phyloP scores from a whole-genome alignment of 2,329 filamentous ascomycete genomes.

The Colletotrichum nymphaeae region DNA sequence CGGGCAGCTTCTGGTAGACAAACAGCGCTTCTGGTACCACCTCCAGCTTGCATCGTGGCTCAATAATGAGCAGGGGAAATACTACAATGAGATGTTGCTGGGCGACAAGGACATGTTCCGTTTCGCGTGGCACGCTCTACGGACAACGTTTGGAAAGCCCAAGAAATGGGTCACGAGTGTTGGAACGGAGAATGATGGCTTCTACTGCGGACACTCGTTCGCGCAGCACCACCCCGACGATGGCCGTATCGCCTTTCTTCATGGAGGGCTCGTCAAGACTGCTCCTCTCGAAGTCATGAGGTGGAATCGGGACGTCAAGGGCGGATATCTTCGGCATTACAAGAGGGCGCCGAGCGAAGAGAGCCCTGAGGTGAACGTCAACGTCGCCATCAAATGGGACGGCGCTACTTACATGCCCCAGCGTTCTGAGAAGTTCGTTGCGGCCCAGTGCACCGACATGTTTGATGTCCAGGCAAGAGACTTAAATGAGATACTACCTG shows the following conservation, averaged over 20 bases:
- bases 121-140: slow-evolving; percentile 25
- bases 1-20: slow-evolving; percentile 20
- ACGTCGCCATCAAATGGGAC: slow-evolving; percentile 26
- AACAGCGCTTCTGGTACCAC: slow-evolving; percentile 29
- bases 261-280: slow-evolving; percentile 26
- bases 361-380: slow-evolving; percentile 8
- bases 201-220: slow-evolving; percentile 28
- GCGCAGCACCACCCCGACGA: slow-evolving; percentile 31
- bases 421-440: neutral
- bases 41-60: slow-evolving; percentile 29
- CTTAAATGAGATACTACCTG: slow-evolving; percentile 19
- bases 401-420: slow-evolving; percentile 15
- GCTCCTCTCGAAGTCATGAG: slow-evolving; percentile 19
- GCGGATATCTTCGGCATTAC: slow-evolving; percentile 19
- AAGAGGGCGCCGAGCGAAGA: slow-evolving; percentile 21
- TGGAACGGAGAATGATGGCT: slow-evolving; percentile 20
- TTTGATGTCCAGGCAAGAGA: slow-evolving; percentile 16
- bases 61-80: slow-evolving; percentile 24
- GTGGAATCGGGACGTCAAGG: slow-evolving; percentile 22
- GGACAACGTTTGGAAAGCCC: slow-evolving; percentile 16
- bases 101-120: slow-evolving; percentile 33
- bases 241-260: slow-evolving; percentile 16
- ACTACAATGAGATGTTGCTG: slow-evolving; percentile 16
- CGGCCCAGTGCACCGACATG: slow-evolving; percentile 29
- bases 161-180: slow-evolving; percentile 24